phyloP scores from a whole-genome alignment of 352 stramenopile genomes.

The Pythium sp. region DNA sequence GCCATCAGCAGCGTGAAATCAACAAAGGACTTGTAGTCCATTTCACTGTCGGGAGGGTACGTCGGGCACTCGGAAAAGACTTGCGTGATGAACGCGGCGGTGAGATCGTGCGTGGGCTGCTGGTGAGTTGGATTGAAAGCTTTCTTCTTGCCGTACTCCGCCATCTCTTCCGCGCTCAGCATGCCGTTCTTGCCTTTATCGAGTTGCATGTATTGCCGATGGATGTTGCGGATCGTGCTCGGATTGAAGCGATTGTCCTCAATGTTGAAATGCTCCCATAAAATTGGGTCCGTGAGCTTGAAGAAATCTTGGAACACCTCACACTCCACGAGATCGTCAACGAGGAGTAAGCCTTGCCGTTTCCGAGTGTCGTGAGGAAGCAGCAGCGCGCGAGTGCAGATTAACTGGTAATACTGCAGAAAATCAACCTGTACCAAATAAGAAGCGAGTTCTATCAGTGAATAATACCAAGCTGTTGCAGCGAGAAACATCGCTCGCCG shows the following conservation, averaged over 20 bases:
- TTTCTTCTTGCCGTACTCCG: slow-evolving; percentile 62
- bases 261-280: slow-evolving; percentile 30
- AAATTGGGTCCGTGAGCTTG: slow-evolving; percentile 28
- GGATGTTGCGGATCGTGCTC: slow-evolving; percentile 34
- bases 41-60: slow-evolving; percentile 41
- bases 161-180: slow-evolving; percentile 43
- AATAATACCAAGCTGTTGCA: neutral
- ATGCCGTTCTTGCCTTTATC: slow-evolving; percentile 60
- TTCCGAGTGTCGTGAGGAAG: slow-evolving; percentile 43
- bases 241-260: slow-evolving; percentile 34
- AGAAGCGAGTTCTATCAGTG: neutral
- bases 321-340: slow-evolving; percentile 36
- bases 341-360: slow-evolving; percentile 24
- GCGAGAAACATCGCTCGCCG: neutral
- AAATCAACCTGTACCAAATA: slow-evolving; percentile 31
- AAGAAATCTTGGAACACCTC: slow-evolving; percentile 40
- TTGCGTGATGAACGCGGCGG: slow-evolving; percentile 45
- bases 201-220: slow-evolving; percentile 64
- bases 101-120: slow-evolving; percentile 58
- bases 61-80: slow-evolving; percentile 51
- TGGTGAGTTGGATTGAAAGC: slow-evolving; percentile 52
- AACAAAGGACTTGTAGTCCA: slow-evolving; percentile 64
- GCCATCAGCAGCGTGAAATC: slow-evolving; percentile 59
- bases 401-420: slow-evolving; percentile 55
- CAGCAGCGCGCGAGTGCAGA: slow-evolving; percentile 49